phyloP scores from a whole-genome alignment of 2,329 filamentous ascomycete genomes.

The Raffaelea albimanens region DNA sequence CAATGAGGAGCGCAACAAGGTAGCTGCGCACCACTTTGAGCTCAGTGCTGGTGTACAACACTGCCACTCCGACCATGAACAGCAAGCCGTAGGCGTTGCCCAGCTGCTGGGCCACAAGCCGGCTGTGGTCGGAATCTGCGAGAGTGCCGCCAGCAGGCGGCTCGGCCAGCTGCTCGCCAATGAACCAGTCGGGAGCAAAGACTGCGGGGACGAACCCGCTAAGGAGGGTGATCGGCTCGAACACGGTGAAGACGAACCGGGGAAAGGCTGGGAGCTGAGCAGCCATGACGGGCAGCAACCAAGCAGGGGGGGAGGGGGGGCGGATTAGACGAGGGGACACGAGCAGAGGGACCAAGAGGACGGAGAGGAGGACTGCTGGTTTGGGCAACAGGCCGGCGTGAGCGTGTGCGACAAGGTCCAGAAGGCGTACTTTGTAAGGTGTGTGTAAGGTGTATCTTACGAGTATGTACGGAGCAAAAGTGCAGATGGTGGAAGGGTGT shows the following conservation, averaged over 20 bases:
- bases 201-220: slow-evolving; percentile 49
- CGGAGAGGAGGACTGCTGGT: too few species aligned
- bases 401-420: too few species aligned
- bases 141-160: slow-evolving; percentile 27
- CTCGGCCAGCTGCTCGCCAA: slow-evolving; percentile 48
- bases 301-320: too few species aligned
- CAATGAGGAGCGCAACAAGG: slow-evolving; percentile 53
- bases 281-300: slow-evolving; percentile 35
- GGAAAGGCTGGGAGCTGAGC: slow-evolving; percentile 55
- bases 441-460: too few species aligned
- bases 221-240: slow-evolving; percentile 61
- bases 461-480: too few species aligned
- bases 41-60: slow-evolving; percentile 57
- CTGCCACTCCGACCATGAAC: slow-evolving; percentile 52
- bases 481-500: too few species aligned
- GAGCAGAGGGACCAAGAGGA: too few species aligned
- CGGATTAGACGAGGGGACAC: too few species aligned
- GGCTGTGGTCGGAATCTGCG: slow-evolving; percentile 26
- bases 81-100: slow-evolving; percentile 62
- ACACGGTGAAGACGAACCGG: slow-evolving; percentile 54
- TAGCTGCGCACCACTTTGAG: slow-evolving; percentile 58
- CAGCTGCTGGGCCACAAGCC: slow-evolving; percentile 56
- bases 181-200: slow-evolving; percentile 50
- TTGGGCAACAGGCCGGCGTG: too few species aligned
- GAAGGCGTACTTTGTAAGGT: too few species aligned